phyloP scores from a whole-genome alignment of 768 basidiomycete genomes.

The Suillus weaverae region DNA sequence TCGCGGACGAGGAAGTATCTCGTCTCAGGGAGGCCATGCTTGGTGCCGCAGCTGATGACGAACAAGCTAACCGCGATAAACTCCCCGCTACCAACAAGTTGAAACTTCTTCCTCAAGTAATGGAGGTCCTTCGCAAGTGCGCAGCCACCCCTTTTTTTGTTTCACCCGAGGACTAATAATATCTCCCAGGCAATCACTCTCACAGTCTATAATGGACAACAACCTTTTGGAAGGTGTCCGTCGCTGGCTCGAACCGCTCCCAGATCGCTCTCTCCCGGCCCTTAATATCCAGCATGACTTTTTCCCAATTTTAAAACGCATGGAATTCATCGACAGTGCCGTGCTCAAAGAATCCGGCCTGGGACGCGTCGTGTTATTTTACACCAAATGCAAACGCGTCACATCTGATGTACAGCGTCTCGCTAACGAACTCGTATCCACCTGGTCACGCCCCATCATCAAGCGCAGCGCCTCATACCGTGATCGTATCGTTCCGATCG shows the following conservation, averaged over 20 bases:
- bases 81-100: slow-evolving; percentile 85
- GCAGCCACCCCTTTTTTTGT: slow-evolving; percentile 28
- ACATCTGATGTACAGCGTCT: slow-evolving; percentile 77
- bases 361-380: slow-evolving; percentile 89
- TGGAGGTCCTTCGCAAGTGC: slow-evolving; percentile 91
- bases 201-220: slow-evolving; percentile 93
- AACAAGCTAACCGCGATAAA: slow-evolving; percentile 75
- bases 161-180: background rate
- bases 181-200: slow-evolving; percentile 65
- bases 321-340: slow-evolving; percentile 88
- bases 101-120: slow-evolving; percentile 80
- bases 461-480: slow-evolving; percentile 83
- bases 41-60: slow-evolving; percentile 81
- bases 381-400: slow-evolving; percentile 93
- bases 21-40: slow-evolving; percentile 89
- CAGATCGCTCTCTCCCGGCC: slow-evolving; percentile 89
- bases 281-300: slow-evolving; percentile 94
- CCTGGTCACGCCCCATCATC: slow-evolving; percentile 91
- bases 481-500: slow-evolving; percentile 66
- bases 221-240: slow-evolving; percentile 89
- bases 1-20: slow-evolving; percentile 89
- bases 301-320: slow-evolving; percentile 78
- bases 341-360: slow-evolving; percentile 91
- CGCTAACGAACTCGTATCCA: slow-evolving; percentile 80
- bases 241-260: slow-evolving; percentile 92